Evolutionary conservation across 495 filamentous ascomycete species (phyloP), one percentile per base, ranked within the genome.

Genomic region (Lasiosphaeria hispida): DNA sequence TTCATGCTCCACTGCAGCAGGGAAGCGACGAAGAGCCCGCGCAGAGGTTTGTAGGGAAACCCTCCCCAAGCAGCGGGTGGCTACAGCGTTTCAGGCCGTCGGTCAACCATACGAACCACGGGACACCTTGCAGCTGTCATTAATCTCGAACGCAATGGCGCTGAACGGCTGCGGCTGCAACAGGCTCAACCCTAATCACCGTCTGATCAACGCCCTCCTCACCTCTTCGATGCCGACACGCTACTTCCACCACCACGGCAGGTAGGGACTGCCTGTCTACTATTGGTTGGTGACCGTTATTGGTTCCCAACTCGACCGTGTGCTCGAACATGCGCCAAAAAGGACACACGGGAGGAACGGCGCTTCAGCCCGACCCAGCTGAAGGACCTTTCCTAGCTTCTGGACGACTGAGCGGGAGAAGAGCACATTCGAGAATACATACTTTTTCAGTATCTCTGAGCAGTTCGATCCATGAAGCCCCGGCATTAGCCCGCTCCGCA

Each of bases 71-170:
- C 18, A 10, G 30, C 17, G n/a, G 14, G n/a, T n/a, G n/a, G 49
- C 13, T 36, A 15, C 49, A 52, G 49, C 30, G 49, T 52, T 52
- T 52, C 49, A 52, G 49, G 18, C 10, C 11, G 8, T 35, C 10
- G 1, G 8, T 35, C 6, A 40, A 30, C 49, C 49, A 18, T 10
- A 47, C 23, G 23, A 47, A 30, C n/a, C n/a, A n/a, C n/a, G n/a
- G n/a, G n/a, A n/a, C n/a, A 37, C 23, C 35, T 49, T 57, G 35
- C 11, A 33, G 43, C 34, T 48, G 43, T 57, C 53, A 45, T 48
- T 19, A 57, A 48, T 42, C 54, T 57, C 54, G 36, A 48, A 57
- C 42, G 18, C 33, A 35, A 49, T 49, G 44, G 36, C 54, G 54
- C 42, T 48, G 11, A 10, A 17, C 19, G 23, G 39, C 53, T 36